phyloP scores from a whole-genome alignment of 768 basidiomycete genomes.

The Sporobolomyces pararoseus region DNA sequence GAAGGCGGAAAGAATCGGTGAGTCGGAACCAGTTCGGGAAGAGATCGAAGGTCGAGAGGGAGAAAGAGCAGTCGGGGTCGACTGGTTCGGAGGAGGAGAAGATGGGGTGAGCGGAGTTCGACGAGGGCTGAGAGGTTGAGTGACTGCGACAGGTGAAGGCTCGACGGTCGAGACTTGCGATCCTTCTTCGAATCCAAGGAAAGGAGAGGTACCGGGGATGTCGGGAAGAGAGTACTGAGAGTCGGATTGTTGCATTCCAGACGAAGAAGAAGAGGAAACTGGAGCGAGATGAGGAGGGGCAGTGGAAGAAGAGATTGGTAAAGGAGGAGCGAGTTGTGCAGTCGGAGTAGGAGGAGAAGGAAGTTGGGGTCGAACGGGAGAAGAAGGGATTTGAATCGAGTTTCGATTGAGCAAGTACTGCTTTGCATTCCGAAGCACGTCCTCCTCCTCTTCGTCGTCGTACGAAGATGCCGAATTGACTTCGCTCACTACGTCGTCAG shows the following conservation, averaged over 20 bases:
- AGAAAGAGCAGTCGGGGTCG: slow-evolving; percentile 12
- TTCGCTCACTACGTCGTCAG: slow-evolving; percentile 19
- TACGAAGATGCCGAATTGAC: slow-evolving; percentile 24
- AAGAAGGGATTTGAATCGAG: not conserved
- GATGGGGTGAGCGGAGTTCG: not conserved
- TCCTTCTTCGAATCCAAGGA: slow-evolving; percentile 41
- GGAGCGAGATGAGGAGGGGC: not conserved
- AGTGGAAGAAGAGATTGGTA: not conserved
- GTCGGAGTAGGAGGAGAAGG: not conserved
- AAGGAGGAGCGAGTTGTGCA: not conserved
- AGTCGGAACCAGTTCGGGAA: slow-evolving; percentile 9
- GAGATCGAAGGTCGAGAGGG: not conserved
- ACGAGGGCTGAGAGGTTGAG: not conserved
- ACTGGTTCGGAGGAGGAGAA: slow-evolving; percentile 5
- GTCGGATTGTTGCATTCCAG: slow-evolving; percentile 18
- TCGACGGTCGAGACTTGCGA: no score
- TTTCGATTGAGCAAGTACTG: slow-evolving; percentile 10
- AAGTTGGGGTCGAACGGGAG: not conserved
- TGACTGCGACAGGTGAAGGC: not conserved
- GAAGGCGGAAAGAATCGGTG: slow-evolving; percentile 29
- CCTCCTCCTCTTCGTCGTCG: slow-evolving; percentile 29
- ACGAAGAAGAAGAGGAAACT: not conserved
- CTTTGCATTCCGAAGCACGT: not conserved
- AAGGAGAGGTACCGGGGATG: slow-evolving; percentile 34
- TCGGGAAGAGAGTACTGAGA: slow-evolving; percentile 39